phyloP scores from a whole-genome alignment of 306 rosid genomes.

The Benincasa hispida region DNA sequence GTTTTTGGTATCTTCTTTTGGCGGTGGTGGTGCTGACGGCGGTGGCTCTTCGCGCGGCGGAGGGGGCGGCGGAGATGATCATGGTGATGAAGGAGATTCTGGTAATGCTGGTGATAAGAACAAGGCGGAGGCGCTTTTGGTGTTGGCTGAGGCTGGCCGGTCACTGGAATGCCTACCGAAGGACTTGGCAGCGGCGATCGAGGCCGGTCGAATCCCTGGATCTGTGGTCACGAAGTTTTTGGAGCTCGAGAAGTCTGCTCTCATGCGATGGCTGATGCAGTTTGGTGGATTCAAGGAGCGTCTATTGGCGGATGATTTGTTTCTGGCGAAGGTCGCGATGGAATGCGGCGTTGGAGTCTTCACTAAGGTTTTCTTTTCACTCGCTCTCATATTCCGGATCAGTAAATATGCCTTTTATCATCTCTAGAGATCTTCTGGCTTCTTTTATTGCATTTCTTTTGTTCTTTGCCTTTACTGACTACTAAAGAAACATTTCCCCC shows the following conservation, averaged over 20 bases:
- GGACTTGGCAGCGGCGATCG: conserved; percentile 66
- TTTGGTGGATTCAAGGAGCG: conserved; percentile 77
- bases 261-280: conserved; percentile 75
- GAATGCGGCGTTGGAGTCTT: conserved; percentile 95
- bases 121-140: conserved; percentile 39
- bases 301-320: conserved; percentile 83
- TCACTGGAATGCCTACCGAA: conserved; percentile 53
- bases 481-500: not conserved
- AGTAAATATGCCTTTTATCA: not conserved
- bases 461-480: not conserved
- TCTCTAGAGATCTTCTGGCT: not conserved
- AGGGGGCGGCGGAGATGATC: conserved; percentile 17
- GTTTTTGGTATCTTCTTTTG: conserved; percentile 8
- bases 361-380: conserved; percentile 49
- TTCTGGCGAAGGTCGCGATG: conserved; percentile 63
- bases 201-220: conserved; percentile 68
- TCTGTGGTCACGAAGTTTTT: conserved; percentile 51
- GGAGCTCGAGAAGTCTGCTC: conserved; percentile 50
- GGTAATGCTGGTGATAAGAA: conserved; percentile 28
- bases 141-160: conserved; percentile 58
- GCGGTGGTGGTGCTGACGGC: conserved; percentile 10
- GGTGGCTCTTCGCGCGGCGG: conserved; percentile 19
- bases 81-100: conserved; percentile 11
- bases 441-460: not conserved
- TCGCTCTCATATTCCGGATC: not conserved